Conservation (phyloP, 352 stramenopile species). For the Pythium guiyangense region DNA sequence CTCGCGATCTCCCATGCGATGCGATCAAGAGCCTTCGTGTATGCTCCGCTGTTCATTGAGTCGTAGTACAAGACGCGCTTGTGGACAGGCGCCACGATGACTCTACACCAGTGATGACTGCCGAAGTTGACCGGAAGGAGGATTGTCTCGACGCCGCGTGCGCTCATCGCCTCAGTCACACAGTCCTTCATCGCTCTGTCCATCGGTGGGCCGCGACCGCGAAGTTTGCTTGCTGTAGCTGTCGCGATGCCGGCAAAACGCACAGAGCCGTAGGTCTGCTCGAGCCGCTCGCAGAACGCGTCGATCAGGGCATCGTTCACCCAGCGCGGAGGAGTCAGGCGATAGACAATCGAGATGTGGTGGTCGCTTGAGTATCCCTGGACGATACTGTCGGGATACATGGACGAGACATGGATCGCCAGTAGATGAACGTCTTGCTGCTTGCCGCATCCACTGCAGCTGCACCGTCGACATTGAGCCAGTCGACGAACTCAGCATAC, state of each 20-base stretch:
- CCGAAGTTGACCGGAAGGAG: background rate
- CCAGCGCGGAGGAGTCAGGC: too few species aligned
- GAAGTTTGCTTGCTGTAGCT: background rate
- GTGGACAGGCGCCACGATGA: background rate
- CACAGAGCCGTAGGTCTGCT: background rate
- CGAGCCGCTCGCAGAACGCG: background rate
- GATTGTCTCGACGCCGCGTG: background rate
- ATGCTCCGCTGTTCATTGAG: too few species aligned
- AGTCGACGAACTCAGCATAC: too few species aligned
- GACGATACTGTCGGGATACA: too few species aligned
- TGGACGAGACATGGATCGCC: too few species aligned
- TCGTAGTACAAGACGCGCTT: background rate
- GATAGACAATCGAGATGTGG: too few species aligned
- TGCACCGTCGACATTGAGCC: too few species aligned
- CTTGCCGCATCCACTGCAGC: too few species aligned
- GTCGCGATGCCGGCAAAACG: background rate
- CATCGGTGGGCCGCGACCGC: background rate
- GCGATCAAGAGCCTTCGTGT: too few species aligned
- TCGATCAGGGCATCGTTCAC: background rate
- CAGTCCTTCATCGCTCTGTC: background rate
- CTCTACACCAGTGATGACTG: background rate
- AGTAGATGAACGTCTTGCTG: too few species aligned
- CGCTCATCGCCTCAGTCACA: background rate
- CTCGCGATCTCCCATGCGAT: too few species aligned
- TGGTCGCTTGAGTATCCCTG: too few species aligned